Percentiles rank a stretch among this genome's conserved stretches.
Conservation (phyloP, 805 yeast species). For the Cyberlindnera veronae region DNA sequence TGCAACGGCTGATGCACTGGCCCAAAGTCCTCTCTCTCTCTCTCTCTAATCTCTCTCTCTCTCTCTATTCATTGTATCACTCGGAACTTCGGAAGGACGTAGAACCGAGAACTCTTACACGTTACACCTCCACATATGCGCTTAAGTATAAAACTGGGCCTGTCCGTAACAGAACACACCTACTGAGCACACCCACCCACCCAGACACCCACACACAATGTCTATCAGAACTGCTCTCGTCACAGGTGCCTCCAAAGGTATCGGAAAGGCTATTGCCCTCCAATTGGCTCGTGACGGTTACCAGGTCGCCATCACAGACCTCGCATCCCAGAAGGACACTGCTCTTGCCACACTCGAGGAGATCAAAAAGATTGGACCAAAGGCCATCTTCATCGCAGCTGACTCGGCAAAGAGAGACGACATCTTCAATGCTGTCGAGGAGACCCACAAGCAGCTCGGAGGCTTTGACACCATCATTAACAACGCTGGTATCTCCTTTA, state of each 20-base stretch:
- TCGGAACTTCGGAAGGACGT: no score
- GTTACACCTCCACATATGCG: no score
- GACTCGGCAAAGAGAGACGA: constrained; percentile 27
- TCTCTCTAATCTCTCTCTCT: no score
- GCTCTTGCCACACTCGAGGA: constrained; percentile 26
- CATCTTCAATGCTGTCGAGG: constrained; percentile 27
- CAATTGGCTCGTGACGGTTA: constrained; percentile 79
- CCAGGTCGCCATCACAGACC: constrained; percentile 30
- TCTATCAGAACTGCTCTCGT: constrained; percentile 51
- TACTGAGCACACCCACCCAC: no score
- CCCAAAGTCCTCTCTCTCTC: no score
- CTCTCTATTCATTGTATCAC: no score
- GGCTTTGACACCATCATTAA: constrained; percentile 34
- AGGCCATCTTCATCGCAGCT: constrained; percentile 26
- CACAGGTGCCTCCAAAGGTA: constrained; percentile 89
- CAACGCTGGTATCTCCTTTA: constrained; percentile 35
- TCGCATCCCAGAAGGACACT: constrained; percentile 21
- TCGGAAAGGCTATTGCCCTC: constrained; percentile 76
- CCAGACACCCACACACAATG: constrained; percentile 5
- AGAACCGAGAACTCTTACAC: no score
- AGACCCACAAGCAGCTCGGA: constrained; percentile 30
- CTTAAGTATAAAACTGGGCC: no score
- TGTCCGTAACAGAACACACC: no score
- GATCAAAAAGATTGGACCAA: constrained; percentile 20
- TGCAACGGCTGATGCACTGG: no score